Evolutionary conservation across 108 stramenopile genomes (phyloP).

Genomic region (Cylindrotheca fusiformis): DNA sequence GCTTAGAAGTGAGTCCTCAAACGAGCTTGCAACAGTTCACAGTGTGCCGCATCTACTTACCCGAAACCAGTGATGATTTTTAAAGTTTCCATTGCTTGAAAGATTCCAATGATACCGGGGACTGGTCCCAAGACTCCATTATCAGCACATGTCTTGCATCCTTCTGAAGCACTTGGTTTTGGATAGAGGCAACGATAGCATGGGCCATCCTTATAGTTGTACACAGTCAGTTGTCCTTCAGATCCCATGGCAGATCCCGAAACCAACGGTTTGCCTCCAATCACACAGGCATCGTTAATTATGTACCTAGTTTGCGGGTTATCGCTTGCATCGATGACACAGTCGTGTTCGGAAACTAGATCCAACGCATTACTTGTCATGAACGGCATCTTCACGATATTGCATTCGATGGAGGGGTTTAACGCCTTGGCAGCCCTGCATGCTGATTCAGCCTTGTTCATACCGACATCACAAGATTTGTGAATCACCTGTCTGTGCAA

Average conservation of each 20-base stretch:
- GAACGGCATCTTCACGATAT: conserved; percentile 28
- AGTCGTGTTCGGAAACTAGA: conserved; percentile 58
- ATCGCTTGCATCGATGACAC: conserved; percentile 94
- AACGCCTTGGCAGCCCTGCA: conserved; percentile 49
- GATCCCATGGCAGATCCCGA: conserved; percentile 89
- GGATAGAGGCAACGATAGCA: conserved; percentile 92
- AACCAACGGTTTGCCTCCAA: conserved; percentile 69
- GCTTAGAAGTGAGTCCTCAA: conserved; percentile 1
- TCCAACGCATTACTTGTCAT: conserved; percentile 57
- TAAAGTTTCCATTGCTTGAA: conserved; percentile 90
- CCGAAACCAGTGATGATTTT: conserved; percentile 85
- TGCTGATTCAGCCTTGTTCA: conserved; percentile 84
- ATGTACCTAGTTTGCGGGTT: conserved; percentile 96
- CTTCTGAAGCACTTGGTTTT: conserved; percentile 55
- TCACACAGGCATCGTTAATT: conserved; percentile 93
- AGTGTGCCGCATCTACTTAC: conserved; percentile 16
- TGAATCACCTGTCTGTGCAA: conserved; percentile 97
- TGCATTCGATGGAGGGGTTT: conserved; percentile 66
- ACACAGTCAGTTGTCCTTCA: conserved; percentile 87
- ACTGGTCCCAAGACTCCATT: conserved; percentile 88
- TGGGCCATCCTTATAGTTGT: conserved; percentile 56
- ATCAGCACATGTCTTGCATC: conserved; percentile 76
- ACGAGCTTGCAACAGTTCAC: not conserved
- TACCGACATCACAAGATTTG: conserved; percentile 53
- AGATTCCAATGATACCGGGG: conserved; percentile 89